Evolutionary conservation across 2,329 filamentous ascomycete genomes (phyloP).

Genomic region (Fusarium sp.): DNA sequence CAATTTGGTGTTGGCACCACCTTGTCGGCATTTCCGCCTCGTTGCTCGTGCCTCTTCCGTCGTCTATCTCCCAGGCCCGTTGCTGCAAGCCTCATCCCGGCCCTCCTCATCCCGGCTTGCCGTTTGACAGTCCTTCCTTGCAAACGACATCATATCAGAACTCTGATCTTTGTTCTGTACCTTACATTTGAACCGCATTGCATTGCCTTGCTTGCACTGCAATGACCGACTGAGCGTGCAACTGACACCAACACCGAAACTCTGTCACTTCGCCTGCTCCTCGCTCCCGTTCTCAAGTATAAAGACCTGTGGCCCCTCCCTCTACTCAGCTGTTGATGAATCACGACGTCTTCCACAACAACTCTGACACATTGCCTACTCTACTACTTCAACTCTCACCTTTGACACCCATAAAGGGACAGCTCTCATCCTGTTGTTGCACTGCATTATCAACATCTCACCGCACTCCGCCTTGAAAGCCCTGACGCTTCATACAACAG

Average conservation of each 20-base stretch:
- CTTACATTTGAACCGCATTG: background rate
- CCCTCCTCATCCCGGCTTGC: constrained; percentile 26
- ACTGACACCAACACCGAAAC: constrained; percentile 6
- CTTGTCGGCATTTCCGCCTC: constrained; percentile 40
- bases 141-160: constrained; percentile 38
- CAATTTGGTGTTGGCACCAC: constrained; percentile 35
- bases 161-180: constrained; percentile 10
- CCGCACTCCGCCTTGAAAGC: constrained; percentile 3
- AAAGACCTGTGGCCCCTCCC: constrained; percentile 26
- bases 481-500: background rate
- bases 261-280: constrained; percentile 11
- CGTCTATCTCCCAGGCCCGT: constrained; percentile 40
- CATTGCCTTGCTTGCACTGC: constrained; percentile 1
- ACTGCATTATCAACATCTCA: constrained; percentile 8
- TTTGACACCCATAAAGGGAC: background rate
- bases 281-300: constrained; percentile 20
- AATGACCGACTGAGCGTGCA: constrained; percentile 7
- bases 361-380: constrained; percentile 3
- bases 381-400: background rate
- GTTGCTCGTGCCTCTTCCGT: constrained; percentile 37
- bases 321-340: background rate
- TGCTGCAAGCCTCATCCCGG: constrained; percentile 38
- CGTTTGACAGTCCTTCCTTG: constrained; percentile 33
- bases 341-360: constrained; percentile 8
- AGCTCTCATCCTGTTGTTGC: background rate